Base-by-base conservation (phyloP, 768 basidiomycete genomes). In the Serpula lacrymans region DNA sequence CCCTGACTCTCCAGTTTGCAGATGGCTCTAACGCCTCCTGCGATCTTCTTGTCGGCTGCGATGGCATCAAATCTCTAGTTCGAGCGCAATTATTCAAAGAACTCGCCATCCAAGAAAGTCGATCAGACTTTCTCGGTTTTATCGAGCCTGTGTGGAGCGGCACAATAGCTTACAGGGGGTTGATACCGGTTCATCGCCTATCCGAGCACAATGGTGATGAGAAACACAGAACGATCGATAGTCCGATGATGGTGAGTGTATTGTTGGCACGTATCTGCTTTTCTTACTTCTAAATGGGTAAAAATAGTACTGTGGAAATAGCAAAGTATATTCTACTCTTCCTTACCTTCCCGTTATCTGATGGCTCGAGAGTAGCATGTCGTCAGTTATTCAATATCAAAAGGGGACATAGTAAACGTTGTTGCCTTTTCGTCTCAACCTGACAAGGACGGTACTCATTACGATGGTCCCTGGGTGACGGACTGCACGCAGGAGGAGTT, bases 1-100 rank as follows among this genome's bases (percentile, higher is more conserved):
- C 33, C 3, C 68, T 82, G 47, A 67, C 59, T 21, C 61, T 88
- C 42, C 51, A 64, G 14, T 88, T 87, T 53, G 64, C 75, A 46
- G 85, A 87, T 50, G 82, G 80, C 30, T 67, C 78, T 10, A 69
- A 62, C 9, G 67, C 78, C 4, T 64, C 67, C 17, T 85, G 81
- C 53, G 83, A 87, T 54, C 53, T 85, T 9, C 72, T 88, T 14
- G 58, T 85, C 39, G 83, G 82, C 27, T 81, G 80, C 13, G 83
- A 85, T 47, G 82, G 82, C 4, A 45, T 84, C 44, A 78, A 77
- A 59, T 83, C 80, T 22, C 66, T 64, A 41, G 74, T 64, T 14
- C 65, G 72, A 16, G 44, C 48, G 5, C 36, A 33, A 28, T 52
- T 80, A 48, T 64, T 69, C 43, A 43, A 48, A 1, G 59, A 63